Conservation (phyloP, 495 filamentous ascomycete species). For the Neurospora sp. region DNA sequence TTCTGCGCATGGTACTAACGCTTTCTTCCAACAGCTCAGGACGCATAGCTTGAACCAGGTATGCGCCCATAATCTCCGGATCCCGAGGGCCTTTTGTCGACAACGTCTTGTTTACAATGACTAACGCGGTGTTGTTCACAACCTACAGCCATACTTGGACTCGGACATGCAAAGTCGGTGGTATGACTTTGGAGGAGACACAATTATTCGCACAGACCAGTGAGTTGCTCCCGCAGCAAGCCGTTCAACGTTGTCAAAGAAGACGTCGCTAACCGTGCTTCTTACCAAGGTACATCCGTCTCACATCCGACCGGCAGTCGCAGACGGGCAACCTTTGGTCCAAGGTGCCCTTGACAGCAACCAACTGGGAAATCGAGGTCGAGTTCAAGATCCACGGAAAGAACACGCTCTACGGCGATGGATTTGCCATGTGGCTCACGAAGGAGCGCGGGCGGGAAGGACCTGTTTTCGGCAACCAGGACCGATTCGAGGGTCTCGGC, state of each 20-base stretch:
- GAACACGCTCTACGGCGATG: slow-evolving; percentile 77
- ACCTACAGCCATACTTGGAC: slow-evolving; percentile 78
- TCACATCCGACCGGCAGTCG: slow-evolving; percentile 82
- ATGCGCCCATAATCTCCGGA: slow-evolving; percentile 13
- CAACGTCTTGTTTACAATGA: background rate
- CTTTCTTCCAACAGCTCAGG: slow-evolving; percentile 46
- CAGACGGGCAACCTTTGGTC: slow-evolving; percentile 91
- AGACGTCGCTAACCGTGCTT: background rate
- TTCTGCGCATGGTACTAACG: background rate
- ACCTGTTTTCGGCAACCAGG: slow-evolving; percentile 77
- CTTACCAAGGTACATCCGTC: slow-evolving; percentile 67
- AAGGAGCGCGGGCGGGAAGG: slow-evolving; percentile 77
- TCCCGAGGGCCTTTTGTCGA: slow-evolving; percentile 1
- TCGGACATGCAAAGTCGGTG: slow-evolving; percentile 98
- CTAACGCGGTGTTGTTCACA: background rate
- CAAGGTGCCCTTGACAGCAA: slow-evolving; percentile 86
- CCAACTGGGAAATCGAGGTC: slow-evolving; percentile 98
- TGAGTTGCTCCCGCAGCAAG: slow-evolving; percentile 29
- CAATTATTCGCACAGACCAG: slow-evolving; percentile 86
- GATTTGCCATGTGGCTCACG: slow-evolving; percentile 97
- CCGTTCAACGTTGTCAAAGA: background rate
- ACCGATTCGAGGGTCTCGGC: slow-evolving; percentile 89
- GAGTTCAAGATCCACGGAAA: slow-evolving; percentile 86
- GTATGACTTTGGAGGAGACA: slow-evolving; percentile 98
- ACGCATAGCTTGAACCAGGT: slow-evolving; percentile 62